Percentiles rank a stretch among this genome's conserved stretches.
These are phyloP conservation scores for Phaseolus lunatus DNA, from an alignment of 306 rosid species.

Conservation along the genomic window DNA sequence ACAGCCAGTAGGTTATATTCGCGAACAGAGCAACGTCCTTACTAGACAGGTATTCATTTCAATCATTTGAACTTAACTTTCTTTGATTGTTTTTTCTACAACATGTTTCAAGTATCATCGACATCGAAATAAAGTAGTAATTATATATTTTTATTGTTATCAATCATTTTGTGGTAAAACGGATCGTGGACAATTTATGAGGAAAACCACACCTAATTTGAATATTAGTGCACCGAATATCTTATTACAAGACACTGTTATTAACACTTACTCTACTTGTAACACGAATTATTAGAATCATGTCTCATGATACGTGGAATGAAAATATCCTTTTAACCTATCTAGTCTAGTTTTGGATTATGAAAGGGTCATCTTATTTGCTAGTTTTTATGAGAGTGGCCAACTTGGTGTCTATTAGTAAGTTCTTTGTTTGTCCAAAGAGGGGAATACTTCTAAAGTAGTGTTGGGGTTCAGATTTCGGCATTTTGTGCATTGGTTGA, in stretches of 20 bases:
- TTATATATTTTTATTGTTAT: neutral
- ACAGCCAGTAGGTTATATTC: slow-evolving; percentile 92
- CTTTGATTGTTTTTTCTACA: neutral
- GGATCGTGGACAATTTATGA: neutral
- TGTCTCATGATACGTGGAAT: neutral
- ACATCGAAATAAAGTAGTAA: slow-evolving; percentile 13
- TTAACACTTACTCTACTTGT: neutral
- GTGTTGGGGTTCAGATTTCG: slow-evolving; percentile 15
- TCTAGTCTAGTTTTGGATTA: slow-evolving; percentile 9
- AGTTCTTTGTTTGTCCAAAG: slow-evolving; percentile 17
- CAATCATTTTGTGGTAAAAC: neutral
- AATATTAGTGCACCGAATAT: neutral
- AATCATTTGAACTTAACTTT: slow-evolving; percentile 21
- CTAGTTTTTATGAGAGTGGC: slow-evolving; percentile 11
- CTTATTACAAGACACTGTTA: neutral
- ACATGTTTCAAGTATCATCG: slow-evolving; percentile 12
- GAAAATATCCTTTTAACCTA: slow-evolving; percentile 3
- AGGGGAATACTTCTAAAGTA: neutral
- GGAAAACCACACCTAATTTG: slow-evolving; percentile 6
- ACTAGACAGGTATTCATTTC: slow-evolving; percentile 77
- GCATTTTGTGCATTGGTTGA: slow-evolving; percentile 33
- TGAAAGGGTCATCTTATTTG: slow-evolving; percentile 24
- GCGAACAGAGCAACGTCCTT: slow-evolving; percentile 80
- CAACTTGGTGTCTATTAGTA: slow-evolving; percentile 6
- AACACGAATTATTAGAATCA: neutral